Conservation (phyloP, 176 grass and related monocot genomes). For the Bromus sterilis region DNA sequence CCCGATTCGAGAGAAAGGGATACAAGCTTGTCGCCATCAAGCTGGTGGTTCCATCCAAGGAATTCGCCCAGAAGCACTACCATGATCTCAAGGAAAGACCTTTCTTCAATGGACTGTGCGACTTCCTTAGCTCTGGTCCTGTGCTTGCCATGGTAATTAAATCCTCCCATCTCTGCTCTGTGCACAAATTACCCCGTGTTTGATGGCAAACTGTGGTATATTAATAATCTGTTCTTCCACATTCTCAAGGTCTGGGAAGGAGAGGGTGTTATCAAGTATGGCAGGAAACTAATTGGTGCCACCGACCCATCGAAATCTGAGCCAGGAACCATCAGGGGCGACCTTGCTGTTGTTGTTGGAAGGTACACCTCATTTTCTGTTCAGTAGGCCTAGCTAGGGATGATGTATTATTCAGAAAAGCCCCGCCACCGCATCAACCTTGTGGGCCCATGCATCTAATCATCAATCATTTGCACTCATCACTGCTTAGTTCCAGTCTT, state of each 20-base stretch:
- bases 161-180: neutral
- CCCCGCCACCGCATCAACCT: neutral
- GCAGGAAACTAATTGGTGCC: conserved; percentile 83
- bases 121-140: conserved; percentile 88
- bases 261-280: conserved; percentile 93
- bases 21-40: conserved; percentile 95
- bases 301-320: conserved; percentile 94
- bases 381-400: neutral
- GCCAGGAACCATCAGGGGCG: conserved; percentile 91
- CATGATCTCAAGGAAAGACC: conserved; percentile 88
- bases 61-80: conserved; percentile 80
- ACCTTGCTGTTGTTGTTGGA: conserved; percentile 85
- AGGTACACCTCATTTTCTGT: conserved; percentile 34
- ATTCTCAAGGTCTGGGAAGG: conserved; percentile 90
- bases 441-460: neutral
- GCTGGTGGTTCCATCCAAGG: conserved; percentile 75
- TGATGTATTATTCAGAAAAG: neutral
- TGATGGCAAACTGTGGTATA: neutral
- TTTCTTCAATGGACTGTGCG: conserved; percentile 82
- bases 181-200: neutral
- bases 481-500: neutral
- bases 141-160: conserved; percentile 83
- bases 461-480: neutral
- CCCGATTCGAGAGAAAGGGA: conserved; percentile 79
- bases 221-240: neutral